A percentile compares a stretch with the other conserved stretches of the same genome.
These are phyloP conservation scores for Pseudocercospora fuligena DNA, from an alignment of 2,329 filamentous ascomycete genomes.

Conservation along the genomic window DNA sequence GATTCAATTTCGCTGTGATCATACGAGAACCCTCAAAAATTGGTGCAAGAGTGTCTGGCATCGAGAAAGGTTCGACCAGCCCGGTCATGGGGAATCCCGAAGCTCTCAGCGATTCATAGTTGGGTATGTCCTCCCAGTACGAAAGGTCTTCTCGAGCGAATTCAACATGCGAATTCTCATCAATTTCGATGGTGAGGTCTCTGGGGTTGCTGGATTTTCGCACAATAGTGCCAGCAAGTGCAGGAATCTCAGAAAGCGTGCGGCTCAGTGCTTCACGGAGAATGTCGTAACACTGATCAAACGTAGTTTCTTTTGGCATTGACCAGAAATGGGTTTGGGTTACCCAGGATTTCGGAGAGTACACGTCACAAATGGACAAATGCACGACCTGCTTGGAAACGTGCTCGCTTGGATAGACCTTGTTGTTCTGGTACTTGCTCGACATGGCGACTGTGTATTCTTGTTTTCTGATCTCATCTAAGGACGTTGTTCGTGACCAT, in stretches of 20 bases:
- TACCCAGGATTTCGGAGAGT: slow-evolving; percentile 28
- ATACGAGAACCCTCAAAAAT: slow-evolving; percentile 23
- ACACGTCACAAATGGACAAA: slow-evolving; percentile 27
- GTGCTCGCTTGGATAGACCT: slow-evolving; percentile 16
- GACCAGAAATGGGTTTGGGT: slow-evolving; percentile 28
- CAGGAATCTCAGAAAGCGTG: slow-evolving; percentile 24
- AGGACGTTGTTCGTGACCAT: not conserved
- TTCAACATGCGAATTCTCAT: slow-evolving; percentile 19
- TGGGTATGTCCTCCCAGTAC: slow-evolving; percentile 12
- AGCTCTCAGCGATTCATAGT: slow-evolving; percentile 18
- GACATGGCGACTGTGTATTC: not conserved
- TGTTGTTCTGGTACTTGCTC: slow-evolving; percentile 3
- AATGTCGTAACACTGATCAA: slow-evolving; percentile 12
- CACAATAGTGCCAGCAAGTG: slow-evolving; percentile 21
- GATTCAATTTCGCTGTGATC: slow-evolving; percentile 24
- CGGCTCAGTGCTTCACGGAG: slow-evolving; percentile 24
- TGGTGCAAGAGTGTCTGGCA: slow-evolving; percentile 13
- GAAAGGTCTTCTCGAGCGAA: slow-evolving; percentile 21
- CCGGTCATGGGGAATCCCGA: slow-evolving; percentile 22
- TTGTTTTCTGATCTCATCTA: not conserved
- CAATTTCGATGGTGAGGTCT: slow-evolving; percentile 22
- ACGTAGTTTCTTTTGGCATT: slow-evolving; percentile 1
- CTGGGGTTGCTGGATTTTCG: slow-evolving; percentile 21
- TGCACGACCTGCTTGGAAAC: slow-evolving; percentile 19
- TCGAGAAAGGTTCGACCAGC: slow-evolving; percentile 17